These are phyloP conservation scores for Psilocybe azurescens DNA, from an alignment of 768 basidiomycete genomes.

Conservation along the genomic window DNA sequence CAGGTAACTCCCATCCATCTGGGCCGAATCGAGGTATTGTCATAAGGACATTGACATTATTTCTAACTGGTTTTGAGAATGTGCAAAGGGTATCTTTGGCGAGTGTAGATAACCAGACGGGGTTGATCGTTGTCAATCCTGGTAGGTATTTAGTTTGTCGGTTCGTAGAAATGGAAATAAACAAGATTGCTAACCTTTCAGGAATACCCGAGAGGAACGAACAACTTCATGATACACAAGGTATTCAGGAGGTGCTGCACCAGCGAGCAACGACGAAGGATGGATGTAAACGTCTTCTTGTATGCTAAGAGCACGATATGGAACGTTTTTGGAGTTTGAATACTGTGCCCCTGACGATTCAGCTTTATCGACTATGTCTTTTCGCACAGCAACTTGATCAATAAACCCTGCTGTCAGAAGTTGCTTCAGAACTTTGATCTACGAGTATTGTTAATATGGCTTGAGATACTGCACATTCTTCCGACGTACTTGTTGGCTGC, in stretches of 20 bases:
- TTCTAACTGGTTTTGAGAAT: slow-evolving; percentile 85
- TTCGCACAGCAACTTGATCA: slow-evolving; percentile 93
- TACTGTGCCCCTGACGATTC: slow-evolving; percentile 67
- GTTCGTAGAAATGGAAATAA: neutral
- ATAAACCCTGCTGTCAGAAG: slow-evolving; percentile 89
- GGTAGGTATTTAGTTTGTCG: neutral
- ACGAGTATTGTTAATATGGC: neutral
- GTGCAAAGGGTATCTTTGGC: slow-evolving; percentile 84
- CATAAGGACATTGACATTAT: slow-evolving; percentile 68
- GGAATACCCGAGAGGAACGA: slow-evolving; percentile 72
- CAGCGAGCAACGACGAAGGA: slow-evolving; percentile 81
- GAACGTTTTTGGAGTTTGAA: slow-evolving; percentile 76
- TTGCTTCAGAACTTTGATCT: slow-evolving; percentile 93
- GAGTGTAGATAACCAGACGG: slow-evolving; percentile 84
- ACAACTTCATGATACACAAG: slow-evolving; percentile 85
- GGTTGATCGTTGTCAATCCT: slow-evolving; percentile 87
- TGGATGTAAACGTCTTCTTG: slow-evolving; percentile 92
- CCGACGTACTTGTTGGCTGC: slow-evolving; percentile 65
- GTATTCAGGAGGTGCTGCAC: slow-evolving; percentile 80
- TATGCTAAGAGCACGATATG: slow-evolving; percentile 83
- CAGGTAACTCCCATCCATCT: slow-evolving; percentile 86
- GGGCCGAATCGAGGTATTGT: slow-evolving; percentile 86
- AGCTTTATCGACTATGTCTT: slow-evolving; percentile 73
- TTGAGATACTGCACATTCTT: neutral
- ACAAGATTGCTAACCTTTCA: slow-evolving; percentile 66